These are phyloP conservation scores for Gymnopilus junonius DNA, from an alignment of 768 basidiomycete genomes.

Conservation along the genomic window DNA sequence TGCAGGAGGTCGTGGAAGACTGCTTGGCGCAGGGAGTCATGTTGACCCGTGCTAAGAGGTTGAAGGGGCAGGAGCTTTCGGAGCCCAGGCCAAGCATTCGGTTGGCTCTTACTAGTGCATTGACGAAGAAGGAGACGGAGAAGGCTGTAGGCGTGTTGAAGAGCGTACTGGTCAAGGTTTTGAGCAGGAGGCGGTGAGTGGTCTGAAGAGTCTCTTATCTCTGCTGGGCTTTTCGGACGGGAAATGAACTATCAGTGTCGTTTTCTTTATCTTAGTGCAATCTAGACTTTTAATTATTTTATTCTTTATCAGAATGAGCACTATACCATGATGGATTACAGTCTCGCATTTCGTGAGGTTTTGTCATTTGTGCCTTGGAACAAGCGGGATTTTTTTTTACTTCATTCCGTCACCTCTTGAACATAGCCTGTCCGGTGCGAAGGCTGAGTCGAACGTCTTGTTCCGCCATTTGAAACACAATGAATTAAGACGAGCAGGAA, in stretches of 20 bases:
- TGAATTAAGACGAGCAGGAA: too few relatives aligned
- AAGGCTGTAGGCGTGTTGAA: conserved; percentile 82
- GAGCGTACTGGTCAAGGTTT: conserved; percentile 72
- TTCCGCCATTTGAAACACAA: too few relatives aligned
- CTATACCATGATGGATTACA: not conserved
- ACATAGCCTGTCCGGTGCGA: too few relatives aligned
- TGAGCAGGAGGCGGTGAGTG: conserved; percentile 60
- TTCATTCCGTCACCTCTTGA: too few relatives aligned
- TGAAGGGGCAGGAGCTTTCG: conserved; percentile 82
- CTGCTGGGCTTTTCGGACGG: not conserved
- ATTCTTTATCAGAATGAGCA: not conserved
- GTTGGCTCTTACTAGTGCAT: conserved; percentile 76
- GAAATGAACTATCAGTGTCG: not conserved
- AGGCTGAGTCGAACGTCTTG: too few relatives aligned
- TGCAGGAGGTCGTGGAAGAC: conserved; percentile 96
- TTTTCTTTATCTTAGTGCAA: not conserved
- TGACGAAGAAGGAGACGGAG: conserved; percentile 91
- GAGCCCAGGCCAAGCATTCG: conserved; percentile 86
- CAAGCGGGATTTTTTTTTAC: too few relatives aligned
- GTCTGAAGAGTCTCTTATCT: too few relatives aligned
- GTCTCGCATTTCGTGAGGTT: too few relatives aligned
- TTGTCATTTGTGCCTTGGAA: too few relatives aligned
- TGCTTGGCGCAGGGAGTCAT: conserved; percentile 80
- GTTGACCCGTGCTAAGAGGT: conserved; percentile 80
- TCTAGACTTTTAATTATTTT: not conserved